A percentile compares a stretch with the other conserved stretches of the same genome.
Conservation (phyloP, 1,284 basidiomycete genomes). For the Takashimella koratensis region DNA sequence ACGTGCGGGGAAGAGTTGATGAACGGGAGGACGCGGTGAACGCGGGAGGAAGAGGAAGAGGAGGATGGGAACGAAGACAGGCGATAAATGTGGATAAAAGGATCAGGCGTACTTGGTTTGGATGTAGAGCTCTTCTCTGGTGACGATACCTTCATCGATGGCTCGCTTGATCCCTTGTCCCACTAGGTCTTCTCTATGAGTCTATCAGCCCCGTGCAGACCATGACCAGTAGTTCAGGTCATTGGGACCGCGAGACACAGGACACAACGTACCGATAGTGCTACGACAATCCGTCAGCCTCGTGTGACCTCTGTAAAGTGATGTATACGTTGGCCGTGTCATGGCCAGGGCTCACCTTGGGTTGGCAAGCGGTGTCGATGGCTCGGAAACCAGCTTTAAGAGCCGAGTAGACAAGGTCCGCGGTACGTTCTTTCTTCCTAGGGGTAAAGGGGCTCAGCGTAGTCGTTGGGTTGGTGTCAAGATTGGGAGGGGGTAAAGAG, state of each 20-base stretch:
- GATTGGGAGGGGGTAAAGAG: too few species aligned
- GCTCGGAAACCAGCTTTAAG: slow-evolving; percentile 70
- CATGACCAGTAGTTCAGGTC: too few species aligned
- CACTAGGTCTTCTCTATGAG: slow-evolving; percentile 71
- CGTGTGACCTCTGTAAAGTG: too few species aligned
- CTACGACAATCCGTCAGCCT: too few species aligned
- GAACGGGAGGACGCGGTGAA: neutral
- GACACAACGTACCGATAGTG: too few species aligned
- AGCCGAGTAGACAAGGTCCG: slow-evolving; percentile 63
- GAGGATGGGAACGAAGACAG: too few species aligned
- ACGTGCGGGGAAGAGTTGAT: neutral
- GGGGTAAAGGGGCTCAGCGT: neutral
- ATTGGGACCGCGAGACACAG: too few species aligned
- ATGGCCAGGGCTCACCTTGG: slow-evolving; percentile 52
- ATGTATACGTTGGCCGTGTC: too few species aligned
- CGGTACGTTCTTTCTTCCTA: slow-evolving; percentile 69
- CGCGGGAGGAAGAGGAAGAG: neutral
- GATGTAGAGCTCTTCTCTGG: slow-evolving; percentile 62
- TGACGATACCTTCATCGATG: slow-evolving; percentile 55
- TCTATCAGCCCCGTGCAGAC: too few species aligned
- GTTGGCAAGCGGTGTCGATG: slow-evolving; percentile 76
- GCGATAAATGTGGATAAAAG: too few species aligned
- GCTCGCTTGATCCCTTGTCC: slow-evolving; percentile 63
- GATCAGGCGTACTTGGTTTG: slow-evolving; percentile 76
- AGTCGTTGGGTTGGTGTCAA: neutral